These are phyloP conservation scores for Mucor circinelloides DNA, from an alignment of 371 early-diverging fungal species.

Conservation along the genomic window DNA sequence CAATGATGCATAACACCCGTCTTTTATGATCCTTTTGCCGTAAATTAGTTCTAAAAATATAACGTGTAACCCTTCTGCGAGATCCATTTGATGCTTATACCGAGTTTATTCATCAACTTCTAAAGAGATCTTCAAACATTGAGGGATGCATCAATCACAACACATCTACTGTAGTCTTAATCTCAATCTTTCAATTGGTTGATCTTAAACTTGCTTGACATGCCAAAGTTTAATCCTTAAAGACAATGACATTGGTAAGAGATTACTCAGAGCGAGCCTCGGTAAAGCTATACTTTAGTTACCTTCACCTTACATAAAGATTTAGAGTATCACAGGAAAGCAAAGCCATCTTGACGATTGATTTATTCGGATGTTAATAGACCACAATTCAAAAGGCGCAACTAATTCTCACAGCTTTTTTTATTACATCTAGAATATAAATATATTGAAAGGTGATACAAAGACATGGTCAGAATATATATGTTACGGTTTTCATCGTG, in stretches of 20 bases:
- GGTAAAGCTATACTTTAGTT: background rate
- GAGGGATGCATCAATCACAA: background rate
- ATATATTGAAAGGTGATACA: constrained; percentile 12
- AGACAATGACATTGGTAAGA: too few relatives aligned
- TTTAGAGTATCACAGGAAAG: background rate
- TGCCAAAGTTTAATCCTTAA: too few relatives aligned
- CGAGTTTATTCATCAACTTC: background rate
- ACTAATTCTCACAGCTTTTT: background rate
- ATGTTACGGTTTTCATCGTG: constrained; percentile 3
- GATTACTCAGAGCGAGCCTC: background rate
- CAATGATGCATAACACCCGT: background rate
- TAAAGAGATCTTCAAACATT: background rate
- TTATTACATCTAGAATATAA: constrained; percentile 4
- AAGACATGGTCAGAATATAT: background rate
- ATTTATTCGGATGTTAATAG: background rate
- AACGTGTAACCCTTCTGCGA: background rate
- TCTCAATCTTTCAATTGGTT: background rate
- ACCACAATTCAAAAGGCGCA: background rate
- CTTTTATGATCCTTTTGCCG: background rate
- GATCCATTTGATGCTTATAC: background rate
- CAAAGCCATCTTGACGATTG: background rate
- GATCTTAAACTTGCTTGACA: background rate
- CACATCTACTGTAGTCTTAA: background rate
- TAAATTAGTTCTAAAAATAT: background rate
- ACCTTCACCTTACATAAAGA: background rate